Base-by-base conservation (phyloP, 2,329 filamentous ascomycete genomes). In the Neopestalotiopsis rosae region DNA sequence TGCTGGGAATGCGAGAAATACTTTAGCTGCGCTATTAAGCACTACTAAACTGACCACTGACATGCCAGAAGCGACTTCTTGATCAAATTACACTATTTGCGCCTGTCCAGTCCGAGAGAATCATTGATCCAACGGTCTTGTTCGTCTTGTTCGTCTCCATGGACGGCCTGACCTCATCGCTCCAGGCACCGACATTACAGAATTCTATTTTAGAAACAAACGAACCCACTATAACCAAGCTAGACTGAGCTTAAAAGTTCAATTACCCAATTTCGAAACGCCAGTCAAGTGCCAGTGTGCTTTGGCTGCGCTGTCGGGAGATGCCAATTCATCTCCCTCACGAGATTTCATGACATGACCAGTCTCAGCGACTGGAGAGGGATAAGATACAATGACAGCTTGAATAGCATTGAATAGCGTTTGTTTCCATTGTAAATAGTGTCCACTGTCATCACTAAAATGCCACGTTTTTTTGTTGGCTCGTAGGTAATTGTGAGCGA, bases 141-240 rank as follows among this genome's bases (percentile, higher is more conserved):
- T 14, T 62, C 57, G 57, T 17, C 20, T 52, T 20, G 45, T 14
- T 62, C 12, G 17, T 38, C 28, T 40, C 13, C 9, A 38, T 9
- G 17, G 59, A n/a, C 34, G 59, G 34, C 34, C 59, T 62, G 59
- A 40, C 34, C 30, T 40, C 34, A 40, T 62, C 12, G 32, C 59
- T 62, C 59, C 59, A 62, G 59, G 59, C 59, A 62, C 59, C 59
- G 20, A 62, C 28, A 62, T 52, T 52, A 62, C 17, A 34, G 59
- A 34, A 38, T 38, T 62, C 59, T 62, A 62, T 62, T 62, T 62
- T 62, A 62, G 34, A 62, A 62, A 20, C 57, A 59, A 12, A 62
- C 32, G 59, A 62, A 62, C 30, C 59, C 59, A 62, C 59, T 38
- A 40, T 17, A 13, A 10, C 34, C 59, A 62, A 62, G 59, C 59